These are phyloP conservation scores for Pseudoturritis turrita DNA, from an alignment of 345 rosid species.

Conservation along the genomic window DNA sequence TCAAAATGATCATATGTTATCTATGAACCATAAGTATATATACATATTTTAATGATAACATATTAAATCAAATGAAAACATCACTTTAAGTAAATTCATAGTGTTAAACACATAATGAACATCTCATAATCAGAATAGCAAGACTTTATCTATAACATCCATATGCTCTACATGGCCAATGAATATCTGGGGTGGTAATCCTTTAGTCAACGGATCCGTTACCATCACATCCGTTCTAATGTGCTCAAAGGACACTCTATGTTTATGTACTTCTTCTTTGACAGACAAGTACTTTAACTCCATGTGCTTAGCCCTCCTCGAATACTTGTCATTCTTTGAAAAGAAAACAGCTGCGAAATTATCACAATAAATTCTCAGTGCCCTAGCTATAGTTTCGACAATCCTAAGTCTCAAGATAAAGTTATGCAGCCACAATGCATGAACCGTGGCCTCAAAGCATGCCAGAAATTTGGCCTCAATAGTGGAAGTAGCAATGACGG, in stretches of 20 bases:
- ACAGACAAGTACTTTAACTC: not conserved
- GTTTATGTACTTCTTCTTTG: not conserved
- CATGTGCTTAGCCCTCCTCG: not conserved
- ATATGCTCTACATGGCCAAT: not conserved
- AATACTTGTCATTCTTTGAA: not conserved
- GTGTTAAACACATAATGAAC: not conserved
- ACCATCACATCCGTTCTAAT: not conserved
- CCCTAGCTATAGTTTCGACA: not conserved
- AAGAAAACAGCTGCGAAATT: not conserved
- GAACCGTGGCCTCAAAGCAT: slow-evolving; percentile 1
- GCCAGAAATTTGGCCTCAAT: not conserved
- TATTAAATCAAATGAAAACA: not conserved
- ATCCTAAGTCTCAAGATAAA: not conserved
- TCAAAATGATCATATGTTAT: not conserved
- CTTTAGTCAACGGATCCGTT: not conserved
- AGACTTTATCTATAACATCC: not conserved
- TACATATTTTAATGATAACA: not conserved
- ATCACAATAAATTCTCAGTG: slow-evolving; percentile 2
- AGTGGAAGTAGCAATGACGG: slow-evolving; percentile 6
- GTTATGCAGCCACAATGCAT: not conserved
- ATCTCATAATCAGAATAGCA: not conserved
- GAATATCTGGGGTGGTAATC: not conserved
- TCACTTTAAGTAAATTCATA: not conserved
- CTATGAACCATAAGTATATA: not conserved
- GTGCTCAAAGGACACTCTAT: not conserved